Base-by-base conservation (phyloP, 306 rosid genomes). In the Cicer bijugum region DNA sequence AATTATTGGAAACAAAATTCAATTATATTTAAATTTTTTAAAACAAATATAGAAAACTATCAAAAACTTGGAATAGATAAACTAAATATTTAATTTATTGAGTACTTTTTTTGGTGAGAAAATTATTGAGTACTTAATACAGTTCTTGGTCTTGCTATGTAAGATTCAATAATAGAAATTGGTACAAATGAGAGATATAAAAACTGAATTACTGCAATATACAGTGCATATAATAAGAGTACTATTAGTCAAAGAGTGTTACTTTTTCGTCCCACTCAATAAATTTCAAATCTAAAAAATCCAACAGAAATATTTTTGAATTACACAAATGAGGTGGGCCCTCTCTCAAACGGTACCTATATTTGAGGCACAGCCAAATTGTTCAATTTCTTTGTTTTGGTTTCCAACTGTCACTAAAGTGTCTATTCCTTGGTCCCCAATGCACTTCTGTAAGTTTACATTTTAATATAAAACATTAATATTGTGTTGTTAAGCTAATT, bases 341-440 rank as follows among this genome's bases (percentile, higher is more conserved):
- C 89, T 65, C 77, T 80, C 81, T 80, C 83, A 84, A 89, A 89
- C 91, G 90, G 91, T 15, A 61, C 78, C 82, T 53, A 62, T 71
- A 20, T 58, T 73, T 33, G 58, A 67, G 20, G 33, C 66, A 15
- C 11, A 20, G 16, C 44, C 12, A 57, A 35, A 11, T 2, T 23
- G 6, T 28, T 7, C 19, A 5, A 12, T 47, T 55, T 15, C 6
- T 20, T 45, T 28, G 75, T 73, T 65, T 59, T 65, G 87, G 82
- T 59, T 74, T 88, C 86, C 90, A 84, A 77, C 88, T 60, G 9
- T 15, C 14, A 50, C 45, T 43, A 8, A 55, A 66, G 2, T 66
- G 14, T 55, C 39, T 19, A 14, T 76, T 55, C 56, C 74, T 55
- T 66, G 46, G 6, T 53, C 46, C 37, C 59, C 46, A 5, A 75